Base-by-base conservation (phyloP, 805 yeast genomes). In the Hanseniaspora mollemarum region DNA sequence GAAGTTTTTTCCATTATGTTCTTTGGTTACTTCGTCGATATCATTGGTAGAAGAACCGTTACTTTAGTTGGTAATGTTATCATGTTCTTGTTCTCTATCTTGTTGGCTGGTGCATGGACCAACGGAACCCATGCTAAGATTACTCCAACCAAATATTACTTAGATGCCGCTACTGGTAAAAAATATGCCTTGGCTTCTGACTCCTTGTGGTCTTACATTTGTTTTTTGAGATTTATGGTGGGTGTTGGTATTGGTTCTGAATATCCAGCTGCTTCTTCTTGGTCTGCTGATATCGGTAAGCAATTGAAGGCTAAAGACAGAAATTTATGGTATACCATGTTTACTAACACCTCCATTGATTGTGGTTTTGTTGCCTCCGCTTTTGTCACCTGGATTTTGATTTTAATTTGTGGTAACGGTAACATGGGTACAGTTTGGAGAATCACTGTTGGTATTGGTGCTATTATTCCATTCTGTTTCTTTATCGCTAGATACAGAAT, bases 201-300 rank as follows among this genome's bases (percentile, higher is more conserved):
- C 37, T 46, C 50, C 9, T 46, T 46, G n/a, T 46, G 50, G 50
- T 38, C 50, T 2, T 46, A 46, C 19, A 38, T 46, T 1, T 46
- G 50, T 19, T 38, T 46, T 19, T 46, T 46, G 22, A 76, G 97
- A 65, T 85, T 85, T 65, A 81, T 88, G 67, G 69, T 90, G 45
- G 97, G 97, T 67, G 71, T 86, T 56, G 94, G 88, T 60, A 84
- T 88, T 59, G 97, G 97, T 59, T 88, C 94, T 45, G 97, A 88
- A 68, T 88, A 88, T 62, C 95, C 96, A 43, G 82, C 94, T 13
- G 53, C 44, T 62, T 95, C 95, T 42, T 82, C 94, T 10, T 88
- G 95, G 42, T 83, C 95, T 12, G 92, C 88, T 22, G 94, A 94
- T 32, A 86, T 94, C 58, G 88, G 96, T 26, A 96, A 88, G 66